These are phyloP conservation scores for Populus deltoides DNA, from an alignment of 345 rosid species.

Conservation along the genomic window DNA sequence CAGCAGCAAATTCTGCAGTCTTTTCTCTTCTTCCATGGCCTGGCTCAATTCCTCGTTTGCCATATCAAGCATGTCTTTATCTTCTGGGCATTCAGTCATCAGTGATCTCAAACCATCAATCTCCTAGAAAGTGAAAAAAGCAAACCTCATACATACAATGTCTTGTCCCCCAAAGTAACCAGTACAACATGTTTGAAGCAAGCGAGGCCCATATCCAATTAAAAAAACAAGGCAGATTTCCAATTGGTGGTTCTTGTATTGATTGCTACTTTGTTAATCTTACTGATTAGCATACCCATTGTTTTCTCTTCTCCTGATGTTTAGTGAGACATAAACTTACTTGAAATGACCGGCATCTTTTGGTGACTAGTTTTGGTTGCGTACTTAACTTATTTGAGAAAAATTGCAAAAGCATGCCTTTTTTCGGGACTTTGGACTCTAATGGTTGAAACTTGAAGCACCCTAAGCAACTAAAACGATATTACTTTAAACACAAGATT, in stretches of 20 bases:
- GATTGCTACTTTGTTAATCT: not conserved
- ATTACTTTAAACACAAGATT: not conserved
- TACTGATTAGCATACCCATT: not conserved
- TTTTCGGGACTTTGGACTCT: not conserved
- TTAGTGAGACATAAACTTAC: not conserved
- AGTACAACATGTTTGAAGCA: not conserved
- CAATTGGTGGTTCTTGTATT: not conserved
- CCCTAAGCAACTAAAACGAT: not conserved
- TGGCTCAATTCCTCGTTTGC: constrained; percentile 58
- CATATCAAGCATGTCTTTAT: constrained; percentile 80
- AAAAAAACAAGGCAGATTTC: not conserved
- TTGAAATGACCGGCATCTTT: not conserved
- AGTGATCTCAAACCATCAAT: constrained; percentile 65
- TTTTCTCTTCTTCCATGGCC: constrained; percentile 63
- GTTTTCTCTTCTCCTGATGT: not conserved
- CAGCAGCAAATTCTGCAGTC: constrained; percentile 65
- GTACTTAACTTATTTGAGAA: not conserved
- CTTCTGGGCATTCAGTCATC: constrained; percentile 60
- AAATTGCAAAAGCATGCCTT: not conserved
- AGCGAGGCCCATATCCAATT: not conserved
- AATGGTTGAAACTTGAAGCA: not conserved
- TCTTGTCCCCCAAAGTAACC: not conserved
- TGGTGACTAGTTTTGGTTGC: not conserved
- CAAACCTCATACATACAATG: not conserved
- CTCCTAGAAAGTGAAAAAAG: constrained; percentile 45